Conservation (phyloP, 345 rosid genomes). For the Acer yangbiense region DNA sequence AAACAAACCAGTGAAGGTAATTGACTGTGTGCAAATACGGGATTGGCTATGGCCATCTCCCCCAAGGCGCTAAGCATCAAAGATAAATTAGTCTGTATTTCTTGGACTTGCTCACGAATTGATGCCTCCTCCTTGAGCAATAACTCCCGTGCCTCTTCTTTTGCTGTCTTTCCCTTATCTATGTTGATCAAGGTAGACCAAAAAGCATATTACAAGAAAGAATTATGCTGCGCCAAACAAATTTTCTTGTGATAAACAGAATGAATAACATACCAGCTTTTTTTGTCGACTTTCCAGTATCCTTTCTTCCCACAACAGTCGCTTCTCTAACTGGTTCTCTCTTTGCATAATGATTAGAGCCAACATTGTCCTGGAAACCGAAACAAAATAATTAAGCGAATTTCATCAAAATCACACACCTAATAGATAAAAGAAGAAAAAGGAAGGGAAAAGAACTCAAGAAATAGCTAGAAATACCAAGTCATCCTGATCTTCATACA, state of each 20-base stretch:
- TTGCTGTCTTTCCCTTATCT: conserved; percentile 92
- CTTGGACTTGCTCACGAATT: conserved; percentile 63
- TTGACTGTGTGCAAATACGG: conserved; percentile 92
- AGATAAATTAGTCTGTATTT: conserved; percentile 66
- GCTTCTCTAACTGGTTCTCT: conserved; percentile 67
- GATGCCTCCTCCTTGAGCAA: conserved; percentile 90
- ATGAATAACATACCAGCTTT: conserved; percentile 57
- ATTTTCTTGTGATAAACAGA: conserved; percentile 15
- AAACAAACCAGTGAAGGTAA: conserved; percentile 83
- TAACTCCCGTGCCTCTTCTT: conserved; percentile 92
- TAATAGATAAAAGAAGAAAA: neutral
- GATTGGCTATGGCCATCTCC: conserved; percentile 86
- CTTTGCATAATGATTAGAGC: conserved; percentile 56
- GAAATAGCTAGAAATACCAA: conserved; percentile 28
- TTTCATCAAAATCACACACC: neutral
- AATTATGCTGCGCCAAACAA: neutral
- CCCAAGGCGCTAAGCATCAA: conserved; percentile 82
- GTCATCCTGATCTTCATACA: conserved; percentile 47
- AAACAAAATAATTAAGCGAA: conserved; percentile 13
- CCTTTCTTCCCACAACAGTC: conserved; percentile 61
- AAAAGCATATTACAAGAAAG: conserved; percentile 6
- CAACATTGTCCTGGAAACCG: conserved; percentile 43
- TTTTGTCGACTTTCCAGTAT: conserved; percentile 60
- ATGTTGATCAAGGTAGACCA: conserved; percentile 21
- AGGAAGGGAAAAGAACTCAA: conserved; percentile 5